phyloP scores from a whole-genome alignment of 441 rosid genomes.

The Pelargonium exstipulatum region DNA sequence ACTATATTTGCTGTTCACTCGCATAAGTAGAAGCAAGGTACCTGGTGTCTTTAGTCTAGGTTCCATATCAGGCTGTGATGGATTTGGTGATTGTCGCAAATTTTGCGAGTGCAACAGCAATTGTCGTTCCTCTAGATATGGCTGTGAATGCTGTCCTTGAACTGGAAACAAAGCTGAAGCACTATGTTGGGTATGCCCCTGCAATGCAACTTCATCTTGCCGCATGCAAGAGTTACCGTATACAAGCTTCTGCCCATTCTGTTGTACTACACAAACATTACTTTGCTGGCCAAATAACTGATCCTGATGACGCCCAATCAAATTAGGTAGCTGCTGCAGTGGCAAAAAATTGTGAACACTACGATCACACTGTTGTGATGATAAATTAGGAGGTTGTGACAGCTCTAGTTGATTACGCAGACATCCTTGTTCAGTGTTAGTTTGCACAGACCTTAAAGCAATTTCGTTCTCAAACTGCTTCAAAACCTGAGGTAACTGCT shows the following conservation, averaged over 20 bases:
- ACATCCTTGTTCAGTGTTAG: constrained; percentile 11
- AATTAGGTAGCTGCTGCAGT: constrained; percentile 17
- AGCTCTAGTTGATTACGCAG: constrained; percentile 19
- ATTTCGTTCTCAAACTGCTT: constrained; percentile 10
- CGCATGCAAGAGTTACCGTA: constrained; percentile 20
- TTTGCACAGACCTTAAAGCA: background rate
- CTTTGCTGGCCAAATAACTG: constrained; percentile 20
- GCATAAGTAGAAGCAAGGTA: constrained; percentile 20
- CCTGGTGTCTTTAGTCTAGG: constrained; percentile 22
- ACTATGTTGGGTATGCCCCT: constrained; percentile 19
- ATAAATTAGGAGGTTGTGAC: constrained; percentile 20
- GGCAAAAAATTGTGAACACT: constrained; percentile 18
- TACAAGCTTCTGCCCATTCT: constrained; percentile 19
- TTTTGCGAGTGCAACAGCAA: constrained; percentile 20
- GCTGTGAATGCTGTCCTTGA: constrained; percentile 23
- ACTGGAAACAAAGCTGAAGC: constrained; percentile 15
- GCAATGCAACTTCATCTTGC: constrained; percentile 18
- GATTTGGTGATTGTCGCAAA: constrained; percentile 19
- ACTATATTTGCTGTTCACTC: background rate
- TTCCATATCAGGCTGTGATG: constrained; percentile 20
- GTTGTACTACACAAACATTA: constrained; percentile 22
- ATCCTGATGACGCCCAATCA: constrained; percentile 18
- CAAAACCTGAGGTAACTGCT: constrained; percentile 21
- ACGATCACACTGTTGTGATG: constrained; percentile 12
- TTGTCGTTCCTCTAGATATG: constrained; percentile 18